Conservation (phyloP, 1,284 basidiomycete species). For the Tilletia setariae region DNA sequence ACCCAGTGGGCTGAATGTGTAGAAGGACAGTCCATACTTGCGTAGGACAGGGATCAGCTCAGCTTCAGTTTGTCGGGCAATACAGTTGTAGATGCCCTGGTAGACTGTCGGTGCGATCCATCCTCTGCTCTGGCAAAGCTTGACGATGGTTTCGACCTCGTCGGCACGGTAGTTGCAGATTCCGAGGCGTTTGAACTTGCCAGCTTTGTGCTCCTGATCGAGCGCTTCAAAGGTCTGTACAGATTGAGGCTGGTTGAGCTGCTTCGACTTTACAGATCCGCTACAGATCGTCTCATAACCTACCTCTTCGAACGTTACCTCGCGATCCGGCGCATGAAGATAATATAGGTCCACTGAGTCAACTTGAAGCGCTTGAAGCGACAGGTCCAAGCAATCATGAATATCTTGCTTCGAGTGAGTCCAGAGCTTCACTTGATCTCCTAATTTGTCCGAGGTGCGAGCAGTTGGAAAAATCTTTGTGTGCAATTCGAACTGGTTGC, state of each 20-base stretch:
- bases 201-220: slow-evolving; percentile 61
- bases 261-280: too few relatives aligned
- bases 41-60: slow-evolving; percentile 37
- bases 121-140: slow-evolving; percentile 61
- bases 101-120: slow-evolving; percentile 68
- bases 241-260: too few relatives aligned
- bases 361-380: slow-evolving; percentile 53
- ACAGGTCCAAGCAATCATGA: slow-evolving; percentile 31
- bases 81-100: slow-evolving; percentile 59
- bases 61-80: slow-evolving; percentile 31
- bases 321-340: slow-evolving; percentile 62
- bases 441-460: slow-evolving; percentile 24
- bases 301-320: slow-evolving; percentile 57
- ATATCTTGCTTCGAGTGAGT: slow-evolving; percentile 57
- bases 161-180: slow-evolving; percentile 61
- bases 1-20: slow-evolving; percentile 55
- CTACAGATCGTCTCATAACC: too few relatives aligned
- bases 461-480: slow-evolving; percentile 54
- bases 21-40: slow-evolving; percentile 61
- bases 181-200: slow-evolving; percentile 60
- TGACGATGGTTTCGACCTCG: slow-evolving; percentile 68
- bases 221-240: slow-evolving; percentile 59
- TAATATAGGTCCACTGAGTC: slow-evolving; percentile 61
- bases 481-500: slow-evolving; percentile 32
- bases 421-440: slow-evolving; percentile 29